Evolutionary conservation across 164 flowering plant genomes (phyloP), one percentile per base, ranked within the genome.

Genomic region (Chimonanthus praecox): DNA sequence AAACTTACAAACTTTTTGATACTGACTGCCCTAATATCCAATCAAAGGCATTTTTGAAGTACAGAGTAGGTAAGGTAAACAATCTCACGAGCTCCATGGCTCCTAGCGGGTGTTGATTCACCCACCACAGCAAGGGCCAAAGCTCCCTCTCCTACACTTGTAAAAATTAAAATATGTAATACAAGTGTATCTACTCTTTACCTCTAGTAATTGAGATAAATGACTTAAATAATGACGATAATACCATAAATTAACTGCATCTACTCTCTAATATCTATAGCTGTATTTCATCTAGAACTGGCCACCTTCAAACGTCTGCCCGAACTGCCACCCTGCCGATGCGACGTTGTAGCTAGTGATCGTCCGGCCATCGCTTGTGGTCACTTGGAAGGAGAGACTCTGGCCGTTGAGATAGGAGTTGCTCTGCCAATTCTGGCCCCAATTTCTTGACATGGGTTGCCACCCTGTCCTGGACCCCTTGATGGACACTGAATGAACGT

Each of bases 91-190:
- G 33, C 33, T 33, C 1, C 33, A 33, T 33, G 33, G 33, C 33
- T 33, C 81, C 78, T 74, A 80, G 88, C 86, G 88, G 88, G 86
- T 78, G 85, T 77, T 0, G 67, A 65, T 62, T 5, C 48, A 71
- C 70, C 82, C 83, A 86, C 88, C 88, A 76, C 88, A 81, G 88
- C 87, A 75, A 71, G 20, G 65, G 72, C 75, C 76, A 72, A 16
- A 18, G 64, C 64, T 61, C 64, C 64, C 47, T 54, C 20, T 64
- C 18, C 47, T 54, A 54, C 47, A n/a, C 61, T 33, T 33, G 33
- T 33, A 7, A 21, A 45, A 5, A 10, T 3, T 5, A 45, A 15
- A 6, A n/a, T 33, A 33, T 0, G 33, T 1, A 33, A 33, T 33
- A 33, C 33, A 33, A 33, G 33, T 33, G 33, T 33, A 33, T 33